Conservation (phyloP, 192 early-diverging fungal species). For the Oehlia diaphana region DNA sequence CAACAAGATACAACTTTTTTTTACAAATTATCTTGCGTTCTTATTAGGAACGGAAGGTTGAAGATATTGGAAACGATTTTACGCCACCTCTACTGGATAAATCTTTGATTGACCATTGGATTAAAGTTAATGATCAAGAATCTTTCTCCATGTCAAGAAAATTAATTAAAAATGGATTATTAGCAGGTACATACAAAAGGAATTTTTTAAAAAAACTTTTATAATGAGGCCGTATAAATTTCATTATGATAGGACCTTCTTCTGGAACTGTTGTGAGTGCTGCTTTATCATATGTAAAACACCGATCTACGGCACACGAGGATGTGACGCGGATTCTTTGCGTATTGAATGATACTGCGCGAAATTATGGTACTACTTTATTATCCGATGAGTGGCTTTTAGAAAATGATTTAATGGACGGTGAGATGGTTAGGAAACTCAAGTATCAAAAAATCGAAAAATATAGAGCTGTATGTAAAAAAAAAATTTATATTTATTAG, state of each 20-base stretch:
- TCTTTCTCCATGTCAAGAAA: slow-evolving; percentile 70
- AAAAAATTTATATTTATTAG: neutral
- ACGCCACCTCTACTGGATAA: slow-evolving; percentile 55
- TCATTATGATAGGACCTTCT: slow-evolving; percentile 48
- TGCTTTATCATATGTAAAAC: slow-evolving; percentile 51
- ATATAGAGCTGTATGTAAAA: slow-evolving; percentile 59
- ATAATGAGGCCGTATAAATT: neutral
- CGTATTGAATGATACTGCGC: slow-evolving; percentile 66
- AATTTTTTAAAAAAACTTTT: neutral
- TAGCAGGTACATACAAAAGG: slow-evolving; percentile 42
- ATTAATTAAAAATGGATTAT: slow-evolving; percentile 61
- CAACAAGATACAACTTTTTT: neutral
- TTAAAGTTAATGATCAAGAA: slow-evolving; percentile 66
- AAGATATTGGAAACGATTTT: slow-evolving; percentile 71
- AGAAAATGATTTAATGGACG: slow-evolving; percentile 72
- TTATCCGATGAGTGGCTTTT: slow-evolving; percentile 79
- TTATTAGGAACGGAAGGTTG: slow-evolving; percentile 61
- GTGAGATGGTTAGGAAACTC: slow-evolving; percentile 52
- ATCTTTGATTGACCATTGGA: slow-evolving; percentile 60
- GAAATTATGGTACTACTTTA: slow-evolving; percentile 69
- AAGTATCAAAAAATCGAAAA: slow-evolving; percentile 62
- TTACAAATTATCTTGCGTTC: neutral
- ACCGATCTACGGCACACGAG: slow-evolving; percentile 24
- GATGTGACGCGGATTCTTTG: slow-evolving; percentile 44
- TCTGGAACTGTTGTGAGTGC: slow-evolving; percentile 69